Base-by-base conservation (phyloP, 1,284 basidiomycete genomes). In the Ustilago hordei region DNA sequence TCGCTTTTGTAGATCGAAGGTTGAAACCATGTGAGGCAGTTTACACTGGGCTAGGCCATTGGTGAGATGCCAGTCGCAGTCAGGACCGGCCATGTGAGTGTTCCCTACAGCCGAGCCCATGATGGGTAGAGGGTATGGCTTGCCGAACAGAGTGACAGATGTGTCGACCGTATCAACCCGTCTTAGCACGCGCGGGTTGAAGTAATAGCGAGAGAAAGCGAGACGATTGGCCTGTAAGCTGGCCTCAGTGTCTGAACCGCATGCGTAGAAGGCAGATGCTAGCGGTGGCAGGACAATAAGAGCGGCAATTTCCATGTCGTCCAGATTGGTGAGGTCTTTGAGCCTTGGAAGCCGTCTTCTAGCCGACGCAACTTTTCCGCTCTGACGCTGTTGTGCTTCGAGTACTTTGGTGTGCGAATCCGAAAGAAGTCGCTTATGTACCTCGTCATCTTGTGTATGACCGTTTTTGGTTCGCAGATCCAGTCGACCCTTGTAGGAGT, bases 41-140 rank as follows among this genome's bases (percentile, higher is more conserved):
- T 90, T 90, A 3, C 90, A 89, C 58, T 89, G 88, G n/a, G 89
- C 90, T 9, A 91, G 91, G 4, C 91, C 94, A 60, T 88, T 89
- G 4, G 93, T 93, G 69, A 95, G 91, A 86, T 95, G 95, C 47
- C 95, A 88, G 87, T 96, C 95, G 19, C 95, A 95, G 65, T 95
- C 93, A 1, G 94, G 93, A 8, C 55, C 55, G 8, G 55, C 55
- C 55, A 57, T 57, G 31, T 57, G 55, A 35, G 55, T 57, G 43
- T 57, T 57, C 4, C 55, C 55, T 4, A 57, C 55, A 31, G 55
- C 55, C 4, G 43, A 57, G 15, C 55, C 55, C 17, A 57, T 57
- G 55, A 57, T 57, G 15, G 55, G 55, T 4, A 57, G 43, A 7
- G 43, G 55, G 34, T 57, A 57, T 28, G 0, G n/a, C 31, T 57